These are phyloP conservation scores for Pyrus hybrid DNA, from an alignment of 331 rosid genomes.

Conservation along the genomic window DNA sequence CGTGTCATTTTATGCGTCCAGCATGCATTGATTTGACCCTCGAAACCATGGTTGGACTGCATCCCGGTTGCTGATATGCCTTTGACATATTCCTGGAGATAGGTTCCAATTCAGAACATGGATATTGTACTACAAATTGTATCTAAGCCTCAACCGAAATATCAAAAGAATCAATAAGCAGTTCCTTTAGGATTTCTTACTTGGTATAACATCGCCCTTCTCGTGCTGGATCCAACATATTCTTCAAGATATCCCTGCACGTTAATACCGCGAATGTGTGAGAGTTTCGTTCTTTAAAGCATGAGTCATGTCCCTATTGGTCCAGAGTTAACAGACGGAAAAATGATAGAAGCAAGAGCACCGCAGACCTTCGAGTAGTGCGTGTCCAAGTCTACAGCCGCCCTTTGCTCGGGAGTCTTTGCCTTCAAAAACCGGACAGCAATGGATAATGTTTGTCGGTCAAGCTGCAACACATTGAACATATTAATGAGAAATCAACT, in stretches of 20 bases:
- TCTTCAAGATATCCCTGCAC: conserved; percentile 96
- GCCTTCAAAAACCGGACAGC: conserved; percentile 83
- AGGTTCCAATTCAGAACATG: conserved; percentile 11
- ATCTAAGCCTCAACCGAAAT: neutral
- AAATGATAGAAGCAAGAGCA: conserved; percentile 10
- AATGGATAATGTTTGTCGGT: conserved; percentile 49
- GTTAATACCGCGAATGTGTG: neutral
- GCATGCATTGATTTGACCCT: conserved; percentile 85
- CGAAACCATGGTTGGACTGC: conserved; percentile 80
- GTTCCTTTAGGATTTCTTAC: conserved; percentile 23
- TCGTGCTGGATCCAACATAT: conserved; percentile 51
- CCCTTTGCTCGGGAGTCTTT: conserved; percentile 91
- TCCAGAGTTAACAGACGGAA: neutral
- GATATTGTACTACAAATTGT: neutral
- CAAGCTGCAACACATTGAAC: conserved; percentile 44
- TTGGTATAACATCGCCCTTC: conserved; percentile 66
- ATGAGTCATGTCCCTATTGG: neutral
- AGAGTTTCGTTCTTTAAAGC: neutral
- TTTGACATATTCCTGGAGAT: conserved; percentile 77
- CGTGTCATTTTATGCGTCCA: conserved; percentile 78
- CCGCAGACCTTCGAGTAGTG: conserved; percentile 72
- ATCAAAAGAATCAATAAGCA: neutral
- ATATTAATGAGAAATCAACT: neutral
- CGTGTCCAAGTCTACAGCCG: conserved; percentile 96
- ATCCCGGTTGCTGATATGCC: conserved; percentile 74